phyloP scores from a whole-genome alignment of 176 grass and related monocot species.

The Alloteropsis semialata region DNA sequence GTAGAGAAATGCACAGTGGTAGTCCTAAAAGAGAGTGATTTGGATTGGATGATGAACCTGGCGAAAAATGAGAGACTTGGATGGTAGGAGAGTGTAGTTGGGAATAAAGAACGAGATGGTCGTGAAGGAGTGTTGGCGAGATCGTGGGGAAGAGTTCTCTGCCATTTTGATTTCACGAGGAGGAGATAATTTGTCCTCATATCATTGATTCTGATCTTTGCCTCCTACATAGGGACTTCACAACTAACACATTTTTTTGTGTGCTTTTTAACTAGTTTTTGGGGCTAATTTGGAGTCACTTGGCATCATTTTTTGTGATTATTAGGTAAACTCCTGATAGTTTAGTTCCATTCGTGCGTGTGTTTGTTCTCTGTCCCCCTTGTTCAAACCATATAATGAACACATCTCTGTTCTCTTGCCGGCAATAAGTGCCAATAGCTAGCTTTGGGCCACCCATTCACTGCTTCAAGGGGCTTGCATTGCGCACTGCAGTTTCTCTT shows the following conservation, averaged over 20 bases:
- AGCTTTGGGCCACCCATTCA: not conserved
- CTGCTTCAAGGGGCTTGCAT: not conserved
- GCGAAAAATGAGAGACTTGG: not conserved
- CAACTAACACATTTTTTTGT: not conserved
- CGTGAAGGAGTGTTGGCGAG: constrained; percentile 38
- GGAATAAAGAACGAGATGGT: constrained; percentile 29
- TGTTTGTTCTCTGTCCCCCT: not conserved
- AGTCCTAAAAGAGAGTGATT: constrained; percentile 20
- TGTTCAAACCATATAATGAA: not conserved
- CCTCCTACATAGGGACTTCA: constrained; percentile 19
- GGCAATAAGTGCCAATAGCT: not conserved
- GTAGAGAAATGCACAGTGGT: constrained; percentile 26
- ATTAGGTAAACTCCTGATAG: not conserved
- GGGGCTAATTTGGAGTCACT: not conserved
- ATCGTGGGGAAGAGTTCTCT: constrained; percentile 53
- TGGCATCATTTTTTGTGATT: not conserved
- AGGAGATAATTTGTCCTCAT: not conserved
- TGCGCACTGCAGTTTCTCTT: not conserved
- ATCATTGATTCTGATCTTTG: constrained; percentile 57
- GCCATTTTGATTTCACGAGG: constrained; percentile 32
- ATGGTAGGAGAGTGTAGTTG: constrained; percentile 40
- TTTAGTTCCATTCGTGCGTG: constrained; percentile 11
- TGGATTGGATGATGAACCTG: constrained; percentile 11
- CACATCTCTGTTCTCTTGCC: not conserved
- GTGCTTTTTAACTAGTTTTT: not conserved